Percentiles rank a stretch among this genome's conserved stretches.
Evolutionary conservation across 225 moss, liverwort and hornwort genomes (phyloP).

Genomic region (Straminergon stramineum): DNA sequence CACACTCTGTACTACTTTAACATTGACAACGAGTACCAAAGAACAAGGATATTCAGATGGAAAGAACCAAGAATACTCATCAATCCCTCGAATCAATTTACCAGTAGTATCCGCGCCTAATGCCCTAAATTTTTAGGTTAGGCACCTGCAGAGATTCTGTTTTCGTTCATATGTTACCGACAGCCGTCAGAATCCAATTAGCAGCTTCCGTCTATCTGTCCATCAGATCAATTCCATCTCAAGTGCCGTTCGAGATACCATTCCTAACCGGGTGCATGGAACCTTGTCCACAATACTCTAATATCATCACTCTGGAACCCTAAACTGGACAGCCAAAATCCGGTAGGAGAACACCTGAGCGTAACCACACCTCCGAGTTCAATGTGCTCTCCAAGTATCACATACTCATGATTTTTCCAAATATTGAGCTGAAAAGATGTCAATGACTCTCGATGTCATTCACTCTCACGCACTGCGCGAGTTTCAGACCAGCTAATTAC

Average conservation of each 20-base stretch:
- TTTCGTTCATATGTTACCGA: neutral
- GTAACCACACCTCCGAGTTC: neutral
- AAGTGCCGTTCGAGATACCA: neutral
- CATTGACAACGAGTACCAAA: neutral
- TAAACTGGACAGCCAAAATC: neutral
- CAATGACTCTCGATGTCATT: neutral
- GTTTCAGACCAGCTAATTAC: neutral
- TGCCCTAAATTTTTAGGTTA: neutral
- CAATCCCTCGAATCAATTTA: neutral
- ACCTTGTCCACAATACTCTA: neutral
- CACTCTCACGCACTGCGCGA: neutral
- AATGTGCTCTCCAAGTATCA: neutral
- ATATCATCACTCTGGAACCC: neutral
- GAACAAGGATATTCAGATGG: neutral
- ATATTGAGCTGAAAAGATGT: neutral
- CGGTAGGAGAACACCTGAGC: neutral
- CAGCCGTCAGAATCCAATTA: neutral
- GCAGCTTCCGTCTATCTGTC: neutral
- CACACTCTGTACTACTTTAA: neutral
- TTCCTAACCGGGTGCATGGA: neutral
- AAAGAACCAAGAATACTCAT: neutral
- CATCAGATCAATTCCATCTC: neutral
- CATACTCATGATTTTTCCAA: neutral
- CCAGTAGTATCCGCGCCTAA: neutral
- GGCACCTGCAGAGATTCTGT: neutral